Evolutionary conservation across 2,329 filamentous ascomycete species (phyloP).

Genomic region (Alternaria sp.): DNA sequence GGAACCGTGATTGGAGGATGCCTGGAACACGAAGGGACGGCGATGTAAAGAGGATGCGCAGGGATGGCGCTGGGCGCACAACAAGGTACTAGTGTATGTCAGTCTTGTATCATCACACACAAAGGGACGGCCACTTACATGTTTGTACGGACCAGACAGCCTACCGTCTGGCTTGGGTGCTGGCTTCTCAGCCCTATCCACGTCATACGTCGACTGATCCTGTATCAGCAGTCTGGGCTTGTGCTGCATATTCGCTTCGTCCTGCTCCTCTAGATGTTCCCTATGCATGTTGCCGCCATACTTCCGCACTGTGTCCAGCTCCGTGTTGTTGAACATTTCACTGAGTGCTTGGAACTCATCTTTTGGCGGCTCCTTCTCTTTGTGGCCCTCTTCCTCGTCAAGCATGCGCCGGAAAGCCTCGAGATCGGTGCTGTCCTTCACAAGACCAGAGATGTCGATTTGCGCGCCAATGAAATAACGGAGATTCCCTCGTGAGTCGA

Average conservation of each 20-base stretch:
- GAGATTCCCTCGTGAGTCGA: constrained; percentile 71
- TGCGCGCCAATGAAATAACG: constrained; percentile 78
- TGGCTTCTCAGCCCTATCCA: constrained; percentile 25
- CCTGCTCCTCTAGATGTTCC: constrained; percentile 60
- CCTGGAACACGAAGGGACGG: constrained; percentile 60
- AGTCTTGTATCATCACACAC: constrained; percentile 2
- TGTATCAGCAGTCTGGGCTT: constrained; percentile 59
- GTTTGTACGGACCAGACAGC: constrained; percentile 62
- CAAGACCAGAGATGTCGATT: constrained; percentile 74
- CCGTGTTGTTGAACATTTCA: constrained; percentile 73
- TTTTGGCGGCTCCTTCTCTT: constrained; percentile 51
- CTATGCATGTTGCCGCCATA: constrained; percentile 71
- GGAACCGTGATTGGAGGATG: constrained; percentile 59
- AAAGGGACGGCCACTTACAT: constrained; percentile 55
- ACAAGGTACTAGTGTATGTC: constrained; percentile 54
- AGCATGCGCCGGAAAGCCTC: constrained; percentile 66
- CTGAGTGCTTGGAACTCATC: constrained; percentile 72
- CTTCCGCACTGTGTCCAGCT: constrained; percentile 70
- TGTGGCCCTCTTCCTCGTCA: constrained; percentile 43
- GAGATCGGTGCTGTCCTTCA: constrained; percentile 71
- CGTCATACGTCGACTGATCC: constrained; percentile 52
- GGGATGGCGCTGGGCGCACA: constrained; percentile 57
- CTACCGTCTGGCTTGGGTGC: constrained; percentile 34
- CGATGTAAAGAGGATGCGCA: constrained; percentile 60
- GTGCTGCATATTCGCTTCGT: constrained; percentile 47